These are phyloP conservation scores for Trichosporon sp. DNA, from an alignment of 1,284 basidiomycete species.

Conservation along the genomic window DNA sequence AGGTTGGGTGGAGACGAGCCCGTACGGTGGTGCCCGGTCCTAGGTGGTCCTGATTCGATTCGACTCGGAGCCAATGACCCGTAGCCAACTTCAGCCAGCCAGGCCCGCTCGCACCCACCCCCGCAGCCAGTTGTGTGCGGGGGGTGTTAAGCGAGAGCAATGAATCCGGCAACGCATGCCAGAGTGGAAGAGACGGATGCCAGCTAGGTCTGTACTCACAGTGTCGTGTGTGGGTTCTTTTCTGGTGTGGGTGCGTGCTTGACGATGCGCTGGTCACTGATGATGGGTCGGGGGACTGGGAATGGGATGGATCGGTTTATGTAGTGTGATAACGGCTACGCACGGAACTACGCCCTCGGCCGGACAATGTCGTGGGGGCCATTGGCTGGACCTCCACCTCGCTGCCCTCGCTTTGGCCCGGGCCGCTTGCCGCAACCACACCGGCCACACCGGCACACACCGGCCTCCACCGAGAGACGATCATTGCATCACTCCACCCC, in stretches of 20 bases:
- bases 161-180: too few relatives aligned
- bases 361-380: conserved; percentile 6
- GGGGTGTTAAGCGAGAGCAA: too few relatives aligned
- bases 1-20: background rate
- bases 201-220: too few relatives aligned
- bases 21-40: too few relatives aligned
- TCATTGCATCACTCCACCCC: background rate
- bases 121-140: too few relatives aligned
- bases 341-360: conserved; percentile 1
- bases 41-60: background rate
- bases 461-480: conserved; percentile 5
- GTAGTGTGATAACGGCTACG: conserved; percentile 11
- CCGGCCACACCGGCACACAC: background rate
- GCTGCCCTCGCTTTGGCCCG: too few relatives aligned
- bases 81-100: too few relatives aligned
- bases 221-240: too few relatives aligned
- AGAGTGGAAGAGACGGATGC: too few relatives aligned
- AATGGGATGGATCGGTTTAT: background rate
- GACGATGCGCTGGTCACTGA: background rate
- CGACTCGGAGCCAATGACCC: background rate
- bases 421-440: too few relatives aligned
- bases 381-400: conserved; percentile 7
- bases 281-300: background rate
- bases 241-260: background rate
- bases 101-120: too few relatives aligned